phyloP scores from a whole-genome alignment of 208 protist species.

The Acanthamoeba castellanii region DNA sequence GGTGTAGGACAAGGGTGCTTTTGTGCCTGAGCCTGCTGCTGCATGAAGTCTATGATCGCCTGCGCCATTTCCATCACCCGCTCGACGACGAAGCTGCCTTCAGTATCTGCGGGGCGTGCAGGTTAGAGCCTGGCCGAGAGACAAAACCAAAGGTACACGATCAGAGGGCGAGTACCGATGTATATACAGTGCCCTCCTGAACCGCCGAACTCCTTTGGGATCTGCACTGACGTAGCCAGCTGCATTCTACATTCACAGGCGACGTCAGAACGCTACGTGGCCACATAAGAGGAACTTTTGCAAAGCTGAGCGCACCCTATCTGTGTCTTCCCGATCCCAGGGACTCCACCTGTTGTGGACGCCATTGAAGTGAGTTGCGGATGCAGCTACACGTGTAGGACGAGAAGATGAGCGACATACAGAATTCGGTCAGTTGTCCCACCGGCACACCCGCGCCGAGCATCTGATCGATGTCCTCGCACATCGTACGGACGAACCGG shows the following conservation, averaged over 20 bases:
- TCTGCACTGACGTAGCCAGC: conserved; percentile 44
- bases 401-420: conserved; percentile 12
- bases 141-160: background rate
- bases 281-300: background rate
- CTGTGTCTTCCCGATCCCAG: conserved; percentile 88
- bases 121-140: background rate
- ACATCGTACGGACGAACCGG: conserved; percentile 73
- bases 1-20: background rate
- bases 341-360: conserved; percentile 78
- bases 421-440: conserved; percentile 86
- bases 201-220: conserved; percentile 68
- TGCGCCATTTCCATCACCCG: conserved; percentile 82
- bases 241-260: conserved; percentile 41
- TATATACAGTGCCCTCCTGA: conserved; percentile 42
- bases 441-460: conserved; percentile 81
- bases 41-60: background rate
- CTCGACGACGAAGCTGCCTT: conserved; percentile 87
- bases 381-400: background rate
- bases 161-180: background rate
- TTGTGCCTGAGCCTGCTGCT: background rate
- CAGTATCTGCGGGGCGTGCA: conserved; percentile 78
- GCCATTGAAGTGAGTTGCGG: background rate
- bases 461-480: conserved; percentile 79
- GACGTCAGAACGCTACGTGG: background rate
- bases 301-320: conserved; percentile 71